Evolutionary conservation across 108 stramenopile genomes (phyloP).

Genomic region (Skeletonema menzelii): DNA sequence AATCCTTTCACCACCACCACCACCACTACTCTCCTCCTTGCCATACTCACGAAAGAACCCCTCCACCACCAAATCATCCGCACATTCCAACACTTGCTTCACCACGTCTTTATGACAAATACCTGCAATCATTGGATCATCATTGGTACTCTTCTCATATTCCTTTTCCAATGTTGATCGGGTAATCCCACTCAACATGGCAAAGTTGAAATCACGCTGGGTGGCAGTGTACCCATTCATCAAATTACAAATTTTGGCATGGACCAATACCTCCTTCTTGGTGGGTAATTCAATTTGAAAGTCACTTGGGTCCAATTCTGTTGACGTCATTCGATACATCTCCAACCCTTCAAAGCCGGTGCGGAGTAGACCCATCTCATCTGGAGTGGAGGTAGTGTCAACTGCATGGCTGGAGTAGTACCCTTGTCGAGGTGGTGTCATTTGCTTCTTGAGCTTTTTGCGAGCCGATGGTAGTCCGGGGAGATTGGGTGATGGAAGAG

Average conservation of each 20-base stretch:
- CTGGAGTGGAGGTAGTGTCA: neutral
- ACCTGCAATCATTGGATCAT: slow-evolving; percentile 31
- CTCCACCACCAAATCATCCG: slow-evolving; percentile 57
- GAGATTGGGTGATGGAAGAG: slow-evolving; percentile 1
- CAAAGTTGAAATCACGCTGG: slow-evolving; percentile 70
- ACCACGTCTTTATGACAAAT: slow-evolving; percentile 64
- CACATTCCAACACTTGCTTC: slow-evolving; percentile 53
- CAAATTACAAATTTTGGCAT: slow-evolving; percentile 52
- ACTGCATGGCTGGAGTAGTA: slow-evolving; percentile 20
- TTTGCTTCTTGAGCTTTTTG: slow-evolving; percentile 34
- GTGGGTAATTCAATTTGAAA: slow-evolving; percentile 74
- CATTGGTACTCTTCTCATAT: slow-evolving; percentile 22
- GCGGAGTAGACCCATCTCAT: neutral
- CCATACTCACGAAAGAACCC: slow-evolving; percentile 51
- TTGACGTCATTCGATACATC: slow-evolving; percentile 34
- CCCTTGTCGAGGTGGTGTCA: slow-evolving; percentile 39
- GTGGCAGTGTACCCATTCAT: slow-evolving; percentile 60
- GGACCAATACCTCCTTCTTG: slow-evolving; percentile 43
- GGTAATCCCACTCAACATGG: slow-evolving; percentile 43
- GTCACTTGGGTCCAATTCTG: slow-evolving; percentile 59
- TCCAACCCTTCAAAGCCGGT: slow-evolving; percentile 13
- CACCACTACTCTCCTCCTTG: neutral
- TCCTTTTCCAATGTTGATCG: slow-evolving; percentile 36
- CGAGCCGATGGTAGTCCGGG: slow-evolving; percentile 14
- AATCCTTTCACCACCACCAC: slow-evolving; percentile 35